phyloP scores from a whole-genome alignment of 1,284 basidiomycete genomes.

The Ustanciosporium gigantosporum region DNA sequence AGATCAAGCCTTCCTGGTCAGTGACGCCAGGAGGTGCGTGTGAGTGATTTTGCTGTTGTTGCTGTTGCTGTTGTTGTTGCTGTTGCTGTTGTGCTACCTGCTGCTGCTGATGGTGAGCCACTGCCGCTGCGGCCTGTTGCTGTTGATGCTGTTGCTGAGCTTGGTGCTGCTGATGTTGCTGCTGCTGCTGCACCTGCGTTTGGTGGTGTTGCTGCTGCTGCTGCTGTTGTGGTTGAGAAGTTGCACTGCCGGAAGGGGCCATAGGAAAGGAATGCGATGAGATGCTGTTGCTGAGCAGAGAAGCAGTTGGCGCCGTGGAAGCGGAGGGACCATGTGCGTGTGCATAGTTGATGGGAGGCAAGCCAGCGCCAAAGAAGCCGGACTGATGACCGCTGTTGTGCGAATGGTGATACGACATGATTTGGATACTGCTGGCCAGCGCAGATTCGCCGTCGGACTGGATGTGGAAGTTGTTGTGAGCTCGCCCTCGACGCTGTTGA shows the following conservation, averaged over 20 bases:
- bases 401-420: slow-evolving; percentile 40
- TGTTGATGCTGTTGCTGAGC: slow-evolving; percentile 16
- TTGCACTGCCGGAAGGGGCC: slow-evolving; percentile 23
- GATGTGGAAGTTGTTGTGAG: no score
- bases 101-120: background rate
- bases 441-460: no score
- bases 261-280: slow-evolving; percentile 38
- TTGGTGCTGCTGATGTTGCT: slow-evolving; percentile 15
- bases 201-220: slow-evolving; percentile 3
- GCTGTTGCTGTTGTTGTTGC: slow-evolving; percentile 11
- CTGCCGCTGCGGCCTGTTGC: slow-evolving; percentile 4
- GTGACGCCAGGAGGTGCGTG: slow-evolving; percentile 27
- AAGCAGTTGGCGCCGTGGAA: slow-evolving; percentile 10
- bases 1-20: slow-evolving; percentile 21
- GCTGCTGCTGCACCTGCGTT: slow-evolving; percentile 5
- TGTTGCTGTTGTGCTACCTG: slow-evolving; percentile 7
- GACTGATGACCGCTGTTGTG: slow-evolving; percentile 23
- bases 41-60: slow-evolving; percentile 2
- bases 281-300: slow-evolving; percentile 18
- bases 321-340: slow-evolving; percentile 10
- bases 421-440: no score
- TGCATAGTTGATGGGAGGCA: slow-evolving; percentile 22
- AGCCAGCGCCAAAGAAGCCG: slow-evolving; percentile 11
- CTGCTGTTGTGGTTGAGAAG: slow-evolving; percentile 13
- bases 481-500: no score